These are phyloP conservation scores for Symbiodinium natans DNA, from an alignment of 73 alveolate species.

Conservation along the genomic window DNA sequence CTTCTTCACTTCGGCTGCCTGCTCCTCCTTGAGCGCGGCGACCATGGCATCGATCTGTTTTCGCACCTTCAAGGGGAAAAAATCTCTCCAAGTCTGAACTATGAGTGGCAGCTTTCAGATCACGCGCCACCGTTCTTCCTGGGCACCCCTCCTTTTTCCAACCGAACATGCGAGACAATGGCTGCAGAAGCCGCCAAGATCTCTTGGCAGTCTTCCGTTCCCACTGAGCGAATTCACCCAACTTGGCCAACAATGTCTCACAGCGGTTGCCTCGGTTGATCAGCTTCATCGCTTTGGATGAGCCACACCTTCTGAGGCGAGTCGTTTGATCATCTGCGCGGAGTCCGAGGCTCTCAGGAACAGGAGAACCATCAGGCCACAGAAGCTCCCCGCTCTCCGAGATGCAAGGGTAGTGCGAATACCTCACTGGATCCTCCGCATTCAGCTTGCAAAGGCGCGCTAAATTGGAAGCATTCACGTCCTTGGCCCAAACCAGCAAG, in stretches of 20 bases:
- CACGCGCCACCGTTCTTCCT: not conserved
- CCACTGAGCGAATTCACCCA: not conserved
- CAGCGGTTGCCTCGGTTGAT: constrained; percentile 70
- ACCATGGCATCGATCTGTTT: constrained; percentile 64
- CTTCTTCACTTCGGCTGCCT: constrained; percentile 85
- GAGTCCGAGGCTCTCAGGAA: not conserved
- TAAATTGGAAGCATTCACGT: constrained; percentile 40
- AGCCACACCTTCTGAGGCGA: constrained; percentile 59
- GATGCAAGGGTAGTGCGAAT: constrained; percentile 63
- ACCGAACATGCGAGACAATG: constrained; percentile 20
- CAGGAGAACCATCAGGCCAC: constrained; percentile 60
- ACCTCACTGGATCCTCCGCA: constrained; percentile 20
- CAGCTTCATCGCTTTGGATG: constrained; percentile 39
- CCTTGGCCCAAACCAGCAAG: no score
- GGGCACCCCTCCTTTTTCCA: not conserved
- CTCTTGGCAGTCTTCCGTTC: not conserved
- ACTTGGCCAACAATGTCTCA: constrained; percentile 6
- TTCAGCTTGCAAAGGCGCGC: constrained; percentile 31
- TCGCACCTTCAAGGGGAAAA: constrained; percentile 32
- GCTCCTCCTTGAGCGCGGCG: constrained; percentile 58
- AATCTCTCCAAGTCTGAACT: not conserved
- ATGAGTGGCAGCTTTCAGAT: not conserved
- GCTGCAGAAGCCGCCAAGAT: constrained; percentile 12
- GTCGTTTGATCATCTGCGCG: constrained; percentile 48
- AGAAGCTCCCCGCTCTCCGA: not conserved